Evolutionary conservation across 805 yeast genomes (phyloP), one percentile per base, ranked within the genome.

Genomic region (Metschnikowia chrysomelidarum): DNA sequence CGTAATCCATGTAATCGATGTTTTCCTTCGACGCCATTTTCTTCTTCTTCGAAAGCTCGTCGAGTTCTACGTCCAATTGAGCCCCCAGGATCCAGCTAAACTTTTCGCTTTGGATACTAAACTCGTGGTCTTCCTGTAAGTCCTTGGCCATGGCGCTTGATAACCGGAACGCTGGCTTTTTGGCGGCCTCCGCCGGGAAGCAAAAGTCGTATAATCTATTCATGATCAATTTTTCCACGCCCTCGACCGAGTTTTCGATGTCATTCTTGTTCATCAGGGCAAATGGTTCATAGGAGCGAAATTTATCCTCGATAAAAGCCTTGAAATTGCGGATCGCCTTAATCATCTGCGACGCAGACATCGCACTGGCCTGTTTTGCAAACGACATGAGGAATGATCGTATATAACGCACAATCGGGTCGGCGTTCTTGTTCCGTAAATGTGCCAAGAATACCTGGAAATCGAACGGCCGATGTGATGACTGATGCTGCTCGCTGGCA

Each of bases 181-280:
- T 64, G 2, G 74, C 62, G n/a, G 76, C 72, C 27, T 69, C 75
- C 0, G 98, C 97, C 0, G 97, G 79, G 53, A 84, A 94, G 19
- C 91, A 82, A 36, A 75, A 76, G 1, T 69, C 68, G 56, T 87
- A 89, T 2, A 94, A 60, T 44, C 95, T 71, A 37, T 91, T 89
- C 95, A 89, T 87, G 7, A 94, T 71, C 27, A 93, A 69, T 57
- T 93, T 93, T 59, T 93, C 99, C 50, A 93, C 70, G 0, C 98
- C 98, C 49, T 88, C 97, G 46, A 80, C 66, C 2, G 95, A 81
- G 53, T 89, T 87, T 24, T 71, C 78, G 32, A 85, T 62, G 14
- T 68, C 67, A 2, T 69, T 74, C 12, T 77, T 78, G 27, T 60
- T 66, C 66, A 87, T 71, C 3, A 75, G 63, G 15, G 76, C 71